phyloP scores from a whole-genome alignment of 108 stramenopile species.

The Nitzschia inconspicua region DNA sequence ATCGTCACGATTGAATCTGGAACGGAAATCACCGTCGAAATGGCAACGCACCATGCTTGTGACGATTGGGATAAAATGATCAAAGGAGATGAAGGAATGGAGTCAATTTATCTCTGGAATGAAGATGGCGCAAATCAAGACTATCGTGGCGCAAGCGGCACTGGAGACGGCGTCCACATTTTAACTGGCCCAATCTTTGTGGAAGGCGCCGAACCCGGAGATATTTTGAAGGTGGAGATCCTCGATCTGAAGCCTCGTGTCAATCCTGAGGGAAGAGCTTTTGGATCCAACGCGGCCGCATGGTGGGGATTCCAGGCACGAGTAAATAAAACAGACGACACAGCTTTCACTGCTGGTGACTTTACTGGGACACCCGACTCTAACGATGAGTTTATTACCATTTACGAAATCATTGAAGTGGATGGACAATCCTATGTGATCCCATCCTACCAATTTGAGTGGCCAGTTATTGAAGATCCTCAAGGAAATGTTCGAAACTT shows the following conservation, averaged over 20 bases:
- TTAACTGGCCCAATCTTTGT: slow-evolving; percentile 42
- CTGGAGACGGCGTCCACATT: slow-evolving; percentile 27
- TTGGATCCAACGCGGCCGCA: slow-evolving; percentile 33
- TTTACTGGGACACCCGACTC: slow-evolving; percentile 30
- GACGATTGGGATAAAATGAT: slow-evolving; percentile 49
- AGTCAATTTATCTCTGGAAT: slow-evolving; percentile 32
- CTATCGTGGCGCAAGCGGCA: slow-evolving; percentile 30
- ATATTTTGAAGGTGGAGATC: slow-evolving; percentile 35
- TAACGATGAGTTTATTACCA: slow-evolving; percentile 37
- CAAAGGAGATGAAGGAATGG: slow-evolving; percentile 41
- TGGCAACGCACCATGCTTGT: slow-evolving; percentile 51
- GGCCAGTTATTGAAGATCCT: slow-evolving; percentile 31
- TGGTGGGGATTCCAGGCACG: slow-evolving; percentile 42
- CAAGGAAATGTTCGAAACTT: slow-evolving; percentile 26
- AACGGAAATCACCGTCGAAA: slow-evolving; percentile 29
- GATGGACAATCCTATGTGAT: slow-evolving; percentile 27
- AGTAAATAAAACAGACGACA: slow-evolving; percentile 25
- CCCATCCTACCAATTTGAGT: slow-evolving; percentile 36
- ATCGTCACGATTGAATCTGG: slow-evolving; percentile 30
- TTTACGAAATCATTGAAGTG: slow-evolving; percentile 24
- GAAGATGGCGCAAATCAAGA: slow-evolving; percentile 14
- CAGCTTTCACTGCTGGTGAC: slow-evolving; percentile 21
- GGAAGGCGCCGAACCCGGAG: slow-evolving; percentile 34
- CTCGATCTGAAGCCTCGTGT: slow-evolving; percentile 20
- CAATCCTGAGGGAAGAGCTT: slow-evolving; percentile 29